Base-by-base conservation (phyloP, 176 grass and related monocot species). In the Oryza meridionalis region DNA sequence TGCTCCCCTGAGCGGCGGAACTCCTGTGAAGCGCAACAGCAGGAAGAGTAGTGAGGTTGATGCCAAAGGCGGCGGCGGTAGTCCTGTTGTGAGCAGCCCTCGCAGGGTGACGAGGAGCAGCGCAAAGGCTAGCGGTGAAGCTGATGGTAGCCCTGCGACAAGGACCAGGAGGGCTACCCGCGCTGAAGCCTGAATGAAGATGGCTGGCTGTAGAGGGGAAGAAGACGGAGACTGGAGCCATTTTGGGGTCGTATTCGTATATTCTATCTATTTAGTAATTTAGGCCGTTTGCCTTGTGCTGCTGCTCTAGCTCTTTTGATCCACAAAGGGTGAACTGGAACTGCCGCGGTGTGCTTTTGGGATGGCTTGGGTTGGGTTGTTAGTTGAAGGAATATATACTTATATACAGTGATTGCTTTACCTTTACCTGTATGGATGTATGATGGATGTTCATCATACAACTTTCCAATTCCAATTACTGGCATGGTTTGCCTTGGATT, bases 31-130 rank as follows among this genome's bases (percentile, higher is more conserved):
- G 42, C 45, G 17, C 58, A 44, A 9, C 58, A 44, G 14, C 55
- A 81, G 7, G 70, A 80, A 73, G 84, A 75, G 46, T 59, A 61
- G 59, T 22, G 84, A 86, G 35, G 50, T 53, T 16, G 50, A 53
- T 53, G 19, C 26, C 13, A 11, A 51, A 10, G 61, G 44, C 14
- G 46, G 46, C 5, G 46, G 46, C 4, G 46, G 46, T 49, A 81
- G 55, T 11, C 76, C 69, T 86, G 69, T 9, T 47, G 58, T 42
- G n/a, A 55, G 75, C 77, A 85, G 53, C 6, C 70, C 78, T 31
- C 73, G 45, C 67, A 72, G 78, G 5, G 25, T 15, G 25, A 73
- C 46, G 2, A 50, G 84, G 45, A 62, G 46, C 47, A 78, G 68
- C 1, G 73, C 26, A 1, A 69, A 61, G 43, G 45, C 47, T 31